Base-by-base conservation (phyloP, 2,329 filamentous ascomycete species). In the Hypoxylon sp. region DNA sequence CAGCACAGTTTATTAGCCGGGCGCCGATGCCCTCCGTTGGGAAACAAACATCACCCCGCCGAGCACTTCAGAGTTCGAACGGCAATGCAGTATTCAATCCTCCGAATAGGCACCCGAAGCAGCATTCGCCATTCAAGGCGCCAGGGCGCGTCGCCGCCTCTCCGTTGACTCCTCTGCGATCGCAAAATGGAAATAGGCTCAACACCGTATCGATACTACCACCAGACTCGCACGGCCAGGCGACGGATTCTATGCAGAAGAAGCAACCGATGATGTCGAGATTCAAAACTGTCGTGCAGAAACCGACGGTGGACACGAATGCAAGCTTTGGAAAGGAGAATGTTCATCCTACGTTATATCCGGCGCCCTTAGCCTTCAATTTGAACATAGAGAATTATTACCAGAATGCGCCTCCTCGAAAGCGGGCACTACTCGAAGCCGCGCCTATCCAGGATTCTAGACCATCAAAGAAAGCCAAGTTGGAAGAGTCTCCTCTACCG, bases 121-220 rank as follows among this genome's bases (percentile, higher is more conserved):
- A 83, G 75, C 85, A 85, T 63, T 97, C 93, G 60, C 93, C 92
- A 10, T 87, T 86, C 75, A 97, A 96, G 81, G 80, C 85, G 34
- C 79, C 80, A 60, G 83, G 84, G 72, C 82, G 82, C 73, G 81
- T 81, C 45, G 86, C 84, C 62, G 86, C 87, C 68, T 89, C 90
- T 50, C 90, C 85, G 41, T 85, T 85, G 69, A 86, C 85, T 73
- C 87, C 86, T 69, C 86, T 90, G n/a, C 79, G 80, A 72, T 85
- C 84, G 74, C 76, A 82, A 14, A 79, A 82, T 55, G 85, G 84
- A 79, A 89, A 84, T 76, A 88, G 87, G 75, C 83, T 96, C 69
- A 90, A 91, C 76, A 86, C 89, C 73, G 83, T 92, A 66, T 82
- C 86, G 45, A 90, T 93, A 82, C 87, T 89, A 52, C 91, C 90